Base-by-base conservation (phyloP, 1,284 basidiomycete genomes). In the Ustilago loliicola region DNA sequence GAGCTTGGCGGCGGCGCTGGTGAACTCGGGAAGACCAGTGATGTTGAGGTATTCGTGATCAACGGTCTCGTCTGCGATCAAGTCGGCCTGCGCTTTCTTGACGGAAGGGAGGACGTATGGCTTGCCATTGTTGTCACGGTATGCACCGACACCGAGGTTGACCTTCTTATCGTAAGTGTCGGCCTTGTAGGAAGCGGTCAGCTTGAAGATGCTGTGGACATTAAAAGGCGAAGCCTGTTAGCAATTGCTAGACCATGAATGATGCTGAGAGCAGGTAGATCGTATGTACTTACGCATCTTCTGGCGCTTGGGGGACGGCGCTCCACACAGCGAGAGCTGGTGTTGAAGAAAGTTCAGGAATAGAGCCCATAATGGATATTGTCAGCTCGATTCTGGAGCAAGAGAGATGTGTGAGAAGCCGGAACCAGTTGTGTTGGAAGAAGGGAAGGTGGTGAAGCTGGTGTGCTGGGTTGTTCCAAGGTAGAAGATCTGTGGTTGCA, bases 11-110 rank as follows among this genome's bases (percentile, higher is more conserved):
- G 95, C 93, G 1, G 92, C 92, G 56, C 89, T 86, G 13, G 92
- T 94, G 87, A 93, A 98, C 67, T 92, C 91, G 29, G 93, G 90
- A 47, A 96, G 89, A 50, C 95, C 95, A 53, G 93, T 92, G 85
- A 97, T 97, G 32, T 94, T 92, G 34, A 97, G 91, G 86, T 98
- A 98, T 88, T 98, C 95, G 86, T 98, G 95, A 87, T 97, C 93
- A 74, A 95, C 88, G 30, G 89, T 86, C 56, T 92, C 91, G 83
- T 94, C 91, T 70, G 89, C 90, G 75, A 95, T 86, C 56, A 95
- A 87, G 59, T 90, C 89, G 47, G 90, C 87, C 47, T 92, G 93
- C 34, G 93, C 94, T 94, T 85, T 80, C 64, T 86, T 81, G 65
- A 88, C 87, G 3, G 84, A 82, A 2, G 88, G 87, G n/a, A 88